phyloP scores from a whole-genome alignment of 2,329 filamentous ascomycete species.

The Aspergillus thermomutatus region DNA sequence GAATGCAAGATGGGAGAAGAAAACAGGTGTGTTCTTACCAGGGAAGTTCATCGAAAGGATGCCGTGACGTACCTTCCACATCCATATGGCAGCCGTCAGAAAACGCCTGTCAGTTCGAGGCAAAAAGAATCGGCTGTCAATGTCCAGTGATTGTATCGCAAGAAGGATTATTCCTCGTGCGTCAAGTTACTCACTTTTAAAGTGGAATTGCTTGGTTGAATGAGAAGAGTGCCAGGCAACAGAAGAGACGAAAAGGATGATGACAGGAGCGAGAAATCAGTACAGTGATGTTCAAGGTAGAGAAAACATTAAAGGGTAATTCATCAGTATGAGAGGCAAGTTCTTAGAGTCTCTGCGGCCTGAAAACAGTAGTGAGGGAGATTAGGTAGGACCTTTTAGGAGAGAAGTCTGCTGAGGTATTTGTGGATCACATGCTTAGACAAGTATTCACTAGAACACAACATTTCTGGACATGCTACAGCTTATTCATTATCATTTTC shows the following conservation, averaged over 20 bases:
- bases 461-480: no score
- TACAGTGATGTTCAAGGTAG: neutral
- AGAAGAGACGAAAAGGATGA: no score
- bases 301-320: neutral
- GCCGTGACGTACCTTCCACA: no score
- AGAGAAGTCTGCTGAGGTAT: neutral
- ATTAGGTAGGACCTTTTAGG: neutral
- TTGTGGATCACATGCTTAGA: neutral
- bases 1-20: neutral
- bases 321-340: neutral
- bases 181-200: no score
- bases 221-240: no score
- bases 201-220: no score
- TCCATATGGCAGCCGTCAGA: neutral
- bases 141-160: no score
- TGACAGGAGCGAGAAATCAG: no score
- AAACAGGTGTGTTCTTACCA: neutral
- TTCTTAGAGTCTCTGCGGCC: neutral
- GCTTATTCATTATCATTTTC: no score
- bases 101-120: no score
- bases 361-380: neutral
- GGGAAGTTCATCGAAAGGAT: neutral
- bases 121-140: no score
- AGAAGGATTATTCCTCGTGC: no score
- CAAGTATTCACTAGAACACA: neutral